Evolutionary conservation across 2,329 filamentous ascomycete genomes (phyloP).

Genomic region (Fusarium beomiforme): DNA sequence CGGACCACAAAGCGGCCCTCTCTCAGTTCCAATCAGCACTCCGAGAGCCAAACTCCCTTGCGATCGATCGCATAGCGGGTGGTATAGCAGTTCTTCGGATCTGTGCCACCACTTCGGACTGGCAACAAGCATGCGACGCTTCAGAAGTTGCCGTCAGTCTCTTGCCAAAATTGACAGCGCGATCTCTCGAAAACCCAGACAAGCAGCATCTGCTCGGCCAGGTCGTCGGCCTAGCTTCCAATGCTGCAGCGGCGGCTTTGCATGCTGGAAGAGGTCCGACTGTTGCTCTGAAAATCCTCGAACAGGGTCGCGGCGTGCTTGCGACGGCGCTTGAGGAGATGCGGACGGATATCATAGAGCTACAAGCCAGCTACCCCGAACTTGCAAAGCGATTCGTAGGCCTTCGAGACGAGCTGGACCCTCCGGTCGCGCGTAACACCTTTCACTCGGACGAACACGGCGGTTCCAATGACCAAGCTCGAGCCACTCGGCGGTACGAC

Average conservation of each 20-base stretch:
- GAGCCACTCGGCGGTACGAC: neutral
- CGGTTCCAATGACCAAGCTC: neutral
- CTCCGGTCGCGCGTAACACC: neutral
- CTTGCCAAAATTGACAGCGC: neutral
- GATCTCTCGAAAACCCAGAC: neutral
- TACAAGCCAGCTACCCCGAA: accelerated
- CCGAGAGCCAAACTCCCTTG: neutral
- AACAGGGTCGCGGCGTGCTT: neutral
- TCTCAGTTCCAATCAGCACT: neutral
- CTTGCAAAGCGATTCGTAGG: neutral
- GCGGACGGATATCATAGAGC: neutral
- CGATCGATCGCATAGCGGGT: neutral
- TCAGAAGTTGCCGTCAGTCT: neutral
- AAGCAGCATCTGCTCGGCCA: neutral
- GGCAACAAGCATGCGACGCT: neutral
- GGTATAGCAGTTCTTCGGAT: neutral
- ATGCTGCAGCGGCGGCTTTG: neutral
- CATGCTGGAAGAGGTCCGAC: neutral
- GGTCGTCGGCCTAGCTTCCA: neutral
- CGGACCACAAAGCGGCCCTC: neutral
- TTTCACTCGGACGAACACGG: neutral
- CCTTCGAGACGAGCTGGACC: neutral
- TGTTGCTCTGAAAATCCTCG: neutral
- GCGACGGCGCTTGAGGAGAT: neutral
- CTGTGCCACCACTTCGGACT: neutral